A percentile compares a stretch with the other conserved stretches of the same genome.
phyloP scores from a whole-genome alignment of 179 eudicot species.

The Vitellaria paradoxa region DNA sequence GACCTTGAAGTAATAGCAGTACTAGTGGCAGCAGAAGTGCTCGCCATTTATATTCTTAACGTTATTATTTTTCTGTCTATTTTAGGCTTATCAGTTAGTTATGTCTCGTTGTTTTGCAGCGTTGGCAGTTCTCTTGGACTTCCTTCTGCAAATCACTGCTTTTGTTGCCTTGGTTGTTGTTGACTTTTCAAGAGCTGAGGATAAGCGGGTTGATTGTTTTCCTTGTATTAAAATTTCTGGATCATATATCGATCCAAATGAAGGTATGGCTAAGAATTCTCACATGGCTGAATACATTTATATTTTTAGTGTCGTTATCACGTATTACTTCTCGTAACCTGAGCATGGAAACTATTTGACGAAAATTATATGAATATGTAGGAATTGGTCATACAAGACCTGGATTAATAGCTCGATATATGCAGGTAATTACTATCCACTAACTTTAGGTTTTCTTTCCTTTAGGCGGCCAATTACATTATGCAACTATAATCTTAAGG shows the following conservation, averaged over 20 bases:
- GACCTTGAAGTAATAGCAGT: neutral
- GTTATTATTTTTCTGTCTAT: neutral
- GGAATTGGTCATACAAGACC: constrained; percentile 56
- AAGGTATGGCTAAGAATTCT: constrained; percentile 30
- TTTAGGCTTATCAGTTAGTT: constrained; percentile 5
- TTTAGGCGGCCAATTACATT: too few relatives aligned
- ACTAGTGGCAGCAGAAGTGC: neutral
- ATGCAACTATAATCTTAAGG: too few relatives aligned
- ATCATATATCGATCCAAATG: constrained; percentile 36
- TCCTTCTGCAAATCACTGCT: constrained; percentile 97
- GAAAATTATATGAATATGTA: constrained; percentile 28
- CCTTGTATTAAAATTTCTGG: constrained; percentile 69
- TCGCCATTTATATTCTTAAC: constrained; percentile 4
- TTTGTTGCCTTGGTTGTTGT: constrained; percentile 92
- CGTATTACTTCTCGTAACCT: neutral
- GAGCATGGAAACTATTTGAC: neutral
- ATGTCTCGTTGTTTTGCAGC: constrained; percentile 53
- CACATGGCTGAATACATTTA: neutral
- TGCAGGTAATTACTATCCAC: constrained; percentile 62
- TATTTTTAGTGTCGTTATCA: neutral
- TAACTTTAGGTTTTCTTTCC: neutral
- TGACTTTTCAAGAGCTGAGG: constrained; percentile 88
- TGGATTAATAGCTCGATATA: constrained; percentile 81
- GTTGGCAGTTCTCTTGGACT: constrained; percentile 91
- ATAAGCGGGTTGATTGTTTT: constrained; percentile 85